Evolutionary conservation across 2,329 filamentous ascomycete genomes (phyloP), one percentile per base, ranked within the genome.

Genomic region (Diaporthe citriasiana): DNA sequence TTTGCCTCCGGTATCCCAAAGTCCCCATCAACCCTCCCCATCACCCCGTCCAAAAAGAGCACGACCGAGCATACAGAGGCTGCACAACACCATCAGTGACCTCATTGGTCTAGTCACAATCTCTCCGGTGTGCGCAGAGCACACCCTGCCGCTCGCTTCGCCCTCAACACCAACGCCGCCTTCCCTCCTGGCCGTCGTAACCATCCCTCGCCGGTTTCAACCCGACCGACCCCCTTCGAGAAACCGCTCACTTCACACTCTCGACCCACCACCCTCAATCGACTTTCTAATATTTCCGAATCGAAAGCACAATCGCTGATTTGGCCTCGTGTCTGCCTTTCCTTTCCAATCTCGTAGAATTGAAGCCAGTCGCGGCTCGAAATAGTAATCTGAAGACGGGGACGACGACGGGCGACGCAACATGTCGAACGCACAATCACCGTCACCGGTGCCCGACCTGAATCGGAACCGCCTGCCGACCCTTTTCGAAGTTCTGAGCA

Each of bases 401-500:
- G 38, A 45, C 57, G 17, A 22, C 68, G 45, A 55, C 27, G 22
- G n/a, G 25, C 45, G 59, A 60, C 70, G 47, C 75, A 82, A 77
- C 50, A 87, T 87, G 84, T 81, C 81, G 60, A 83, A 83, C 68
- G 70, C 45, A 30, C 73, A 79, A 50, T 77, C 85, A 72, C 86
- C 88, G 66, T 90, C 90, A 57, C 89, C 89, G 60, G 84, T 87
- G 76, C 89, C 90, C 60, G 91, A 93, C 77, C 81, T 90, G 77
- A 84, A 85, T 77, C 92, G 97, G 80, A 97, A 97, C 82, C 91
- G 97, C 77, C 90, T 99, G 74, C 97, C 97, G 60, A 98, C 95
- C 1, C 90, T 99, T 69, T 98, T 97, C 82, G 97, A 99, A 85
- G 97, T 99, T 72, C 87, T 99, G 75, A 98, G 95, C 82, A 92